Evolutionary conservation across 2,329 filamentous ascomycete genomes (phyloP).

Genomic region (Leptoxyphium fumago): DNA sequence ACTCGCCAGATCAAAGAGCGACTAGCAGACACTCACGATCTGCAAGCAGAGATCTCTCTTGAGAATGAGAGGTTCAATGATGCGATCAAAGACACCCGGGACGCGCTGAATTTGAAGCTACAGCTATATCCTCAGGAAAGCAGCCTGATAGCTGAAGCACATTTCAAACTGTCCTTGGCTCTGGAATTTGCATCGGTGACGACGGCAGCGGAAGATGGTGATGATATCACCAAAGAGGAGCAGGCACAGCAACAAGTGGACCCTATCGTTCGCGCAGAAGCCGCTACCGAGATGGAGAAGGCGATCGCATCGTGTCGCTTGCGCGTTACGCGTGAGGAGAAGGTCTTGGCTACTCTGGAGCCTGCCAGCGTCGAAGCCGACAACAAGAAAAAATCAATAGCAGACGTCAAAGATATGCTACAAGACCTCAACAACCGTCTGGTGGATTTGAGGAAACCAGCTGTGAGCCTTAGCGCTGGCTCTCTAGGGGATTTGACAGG

Average conservation of each 20-base stretch:
- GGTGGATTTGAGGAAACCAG: constrained; percentile 51
- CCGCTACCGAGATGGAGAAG: constrained; percentile 53
- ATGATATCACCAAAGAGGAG: constrained; percentile 26
- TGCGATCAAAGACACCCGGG: constrained; percentile 71
- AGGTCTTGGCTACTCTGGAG: constrained; percentile 41
- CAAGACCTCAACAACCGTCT: constrained; percentile 67
- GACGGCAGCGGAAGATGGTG: constrained; percentile 29
- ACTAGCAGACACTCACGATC: constrained; percentile 81
- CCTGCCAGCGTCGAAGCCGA: constrained; percentile 51
- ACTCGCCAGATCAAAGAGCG: constrained; percentile 61
- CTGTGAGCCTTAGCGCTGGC: constrained; percentile 40
- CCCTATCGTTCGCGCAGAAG: constrained; percentile 55
- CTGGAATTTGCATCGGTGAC: constrained; percentile 84
- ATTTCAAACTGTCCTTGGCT: constrained; percentile 91
- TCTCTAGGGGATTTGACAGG: constrained; percentile 34
- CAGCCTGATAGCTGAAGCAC: constrained; percentile 78
- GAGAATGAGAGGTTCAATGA: constrained; percentile 87
- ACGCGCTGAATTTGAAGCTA: constrained; percentile 64
- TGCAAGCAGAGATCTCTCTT: constrained; percentile 90
- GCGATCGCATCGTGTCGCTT: constrained; percentile 59
- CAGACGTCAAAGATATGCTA: constrained; percentile 64
- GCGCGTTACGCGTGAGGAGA: constrained; percentile 56
- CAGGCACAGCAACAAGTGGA: constrained; percentile 38
- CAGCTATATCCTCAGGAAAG: constrained; percentile 67
- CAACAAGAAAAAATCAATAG: constrained; percentile 44